phyloP scores from a whole-genome alignment of 2,329 filamentous ascomycete genomes.

The Neonectria ditissima region DNA sequence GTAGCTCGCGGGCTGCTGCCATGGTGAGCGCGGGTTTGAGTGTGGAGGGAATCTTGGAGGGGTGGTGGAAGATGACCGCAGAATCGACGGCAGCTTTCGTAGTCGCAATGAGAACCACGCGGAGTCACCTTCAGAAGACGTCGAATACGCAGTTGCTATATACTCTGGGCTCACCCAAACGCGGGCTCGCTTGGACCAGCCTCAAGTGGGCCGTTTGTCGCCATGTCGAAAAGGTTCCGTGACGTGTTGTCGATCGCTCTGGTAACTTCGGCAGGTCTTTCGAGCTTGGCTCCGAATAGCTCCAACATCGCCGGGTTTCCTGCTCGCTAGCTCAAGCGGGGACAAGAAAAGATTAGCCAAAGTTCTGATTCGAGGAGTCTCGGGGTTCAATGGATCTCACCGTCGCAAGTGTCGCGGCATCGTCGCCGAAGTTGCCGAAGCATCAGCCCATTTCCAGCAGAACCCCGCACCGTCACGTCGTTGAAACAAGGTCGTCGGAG shows the following conservation, averaged over 20 bases:
- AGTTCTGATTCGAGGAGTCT: too few species aligned
- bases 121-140: background rate
- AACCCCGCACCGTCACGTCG: background rate
- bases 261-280: background rate
- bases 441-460: too few species aligned
- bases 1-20: slow-evolving; percentile 9
- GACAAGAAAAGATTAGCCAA: too few species aligned
- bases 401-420: background rate
- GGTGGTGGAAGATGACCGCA: background rate
- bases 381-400: too few species aligned
- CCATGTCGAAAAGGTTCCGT: background rate
- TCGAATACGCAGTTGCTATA: background rate
- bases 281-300: background rate
- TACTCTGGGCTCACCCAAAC: background rate
- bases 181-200: background rate
- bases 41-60: background rate
- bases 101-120: too few species aligned
- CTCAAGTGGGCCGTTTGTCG: background rate
- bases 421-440: slow-evolving; percentile 11
- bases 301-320: too few species aligned
- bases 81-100: background rate
- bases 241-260: background rate
- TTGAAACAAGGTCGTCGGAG: background rate
- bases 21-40: background rate
- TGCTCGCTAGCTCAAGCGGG: too few species aligned